Evolutionary conservation across 2,329 filamentous ascomycete genomes (phyloP).

Genomic region (Grosmannia serpens): DNA sequence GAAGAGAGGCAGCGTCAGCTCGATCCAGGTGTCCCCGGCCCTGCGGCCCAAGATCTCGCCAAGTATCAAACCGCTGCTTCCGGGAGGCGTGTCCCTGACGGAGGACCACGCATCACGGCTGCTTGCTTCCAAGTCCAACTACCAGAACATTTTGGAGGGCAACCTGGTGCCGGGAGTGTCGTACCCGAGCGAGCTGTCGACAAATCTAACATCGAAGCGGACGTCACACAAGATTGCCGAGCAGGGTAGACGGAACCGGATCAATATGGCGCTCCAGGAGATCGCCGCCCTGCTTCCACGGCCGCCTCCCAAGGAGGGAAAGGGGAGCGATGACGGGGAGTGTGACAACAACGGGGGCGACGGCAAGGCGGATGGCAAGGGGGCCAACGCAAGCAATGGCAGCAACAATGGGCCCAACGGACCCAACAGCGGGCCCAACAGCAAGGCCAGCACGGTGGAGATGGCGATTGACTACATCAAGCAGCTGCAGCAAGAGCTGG

Average conservation of each 20-base stretch:
- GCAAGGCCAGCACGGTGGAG: conserved; percentile 96
- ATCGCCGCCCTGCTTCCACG: conserved; percentile 75
- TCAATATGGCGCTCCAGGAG: conserved; percentile 86
- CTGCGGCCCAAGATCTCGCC: conserved; percentile 83
- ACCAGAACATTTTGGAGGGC: conserved; percentile 92
- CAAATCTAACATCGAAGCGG: conserved; percentile 88
- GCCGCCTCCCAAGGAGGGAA: conserved; percentile 19
- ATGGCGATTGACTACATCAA: conserved; percentile 94
- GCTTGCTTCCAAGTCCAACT: conserved; percentile 90
- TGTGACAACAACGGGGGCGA: not conserved
- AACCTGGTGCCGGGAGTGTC: conserved; percentile 81
- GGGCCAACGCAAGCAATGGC: conserved; percentile 44
- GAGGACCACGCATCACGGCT: conserved; percentile 59
- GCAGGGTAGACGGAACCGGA: conserved; percentile 87
- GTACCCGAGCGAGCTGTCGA: conserved; percentile 83
- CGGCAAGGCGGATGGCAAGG: conserved; percentile 34
- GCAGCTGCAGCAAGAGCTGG: conserved; percentile 62
- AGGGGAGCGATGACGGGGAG: conserved; percentile 2
- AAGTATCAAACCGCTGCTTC: conserved; percentile 83
- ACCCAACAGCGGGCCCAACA: conserved; percentile 45
- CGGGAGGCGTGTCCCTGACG: conserved; percentile 37
- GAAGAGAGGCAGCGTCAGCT: conserved; percentile 60
- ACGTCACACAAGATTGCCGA: conserved; percentile 98
- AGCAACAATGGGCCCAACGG: conserved; percentile 15
- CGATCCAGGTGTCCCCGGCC: conserved; percentile 73